Base-by-base conservation (phyloP, 495 filamentous ascomycete species). In the Trichocladium uniseriatum region DNA sequence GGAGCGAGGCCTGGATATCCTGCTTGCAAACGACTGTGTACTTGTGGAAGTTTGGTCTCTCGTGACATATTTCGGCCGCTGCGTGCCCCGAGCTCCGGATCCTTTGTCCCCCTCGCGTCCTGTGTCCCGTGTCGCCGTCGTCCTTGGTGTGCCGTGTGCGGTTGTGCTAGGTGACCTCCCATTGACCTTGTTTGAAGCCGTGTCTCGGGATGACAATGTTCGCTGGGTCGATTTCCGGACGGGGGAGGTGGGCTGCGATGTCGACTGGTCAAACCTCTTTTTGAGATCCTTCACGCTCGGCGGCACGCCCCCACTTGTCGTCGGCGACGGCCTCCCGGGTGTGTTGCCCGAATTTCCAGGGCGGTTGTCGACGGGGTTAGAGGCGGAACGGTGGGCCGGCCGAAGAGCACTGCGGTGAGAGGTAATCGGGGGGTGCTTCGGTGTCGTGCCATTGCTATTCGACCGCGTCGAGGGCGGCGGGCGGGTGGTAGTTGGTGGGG, bases 201-300 rank as follows among this genome's bases (percentile, higher is more conserved):
- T 63, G 60, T 61, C 66, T 66, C 51, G 59, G 48, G 50, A 48
- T 49, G 63, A 43, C 8, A 27, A 4, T 32, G 14, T 56, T 46
- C 61, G 67, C 47, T 64, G 39, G 35, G 54, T 29, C 16, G 59
- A 36, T 60, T 70, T 74, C 38, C 63, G 65, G 28, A 47, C 20
- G 22, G 61, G 41, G 2, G 52, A 42, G 24, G 38, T 15, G 19
- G 57, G 42, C 10, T 44, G 50, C 4, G 63, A 49, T 5, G 48
- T 29, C 11, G 59, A 53, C 48, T 69, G 69, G 59, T 79, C 74
- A 52, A 79, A 79, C 42, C 66, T 73, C 55, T 71, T 75, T 55
- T 71, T 70, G 36, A 78, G 60, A 57, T 79, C 75, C 59, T 73
- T 76, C 22, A 79, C 76, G 56, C 73, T 79, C 21, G 69, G 60